phyloP scores from a whole-genome alignment of 441 rosid genomes.

The Aleurites moluccanus region DNA sequence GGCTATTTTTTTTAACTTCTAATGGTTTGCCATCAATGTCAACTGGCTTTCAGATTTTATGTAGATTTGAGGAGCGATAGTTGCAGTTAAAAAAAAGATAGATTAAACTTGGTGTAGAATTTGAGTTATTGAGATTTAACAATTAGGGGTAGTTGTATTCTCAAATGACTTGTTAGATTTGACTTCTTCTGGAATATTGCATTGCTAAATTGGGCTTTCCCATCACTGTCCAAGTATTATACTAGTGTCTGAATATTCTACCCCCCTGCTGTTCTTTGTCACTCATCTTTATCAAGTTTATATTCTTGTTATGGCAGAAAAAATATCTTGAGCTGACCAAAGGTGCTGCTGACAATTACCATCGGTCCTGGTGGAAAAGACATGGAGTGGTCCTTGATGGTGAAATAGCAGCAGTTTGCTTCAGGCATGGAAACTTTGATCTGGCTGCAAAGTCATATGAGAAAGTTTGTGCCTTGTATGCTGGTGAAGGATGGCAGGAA shows the following conservation, averaged over 20 bases:
- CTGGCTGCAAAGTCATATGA: slow-evolving; percentile 97
- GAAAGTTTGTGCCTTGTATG: slow-evolving; percentile 94
- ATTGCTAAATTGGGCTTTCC: neutral
- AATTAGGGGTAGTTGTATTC: neutral
- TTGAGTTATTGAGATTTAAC: neutral
- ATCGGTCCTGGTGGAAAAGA: slow-evolving; percentile 99
- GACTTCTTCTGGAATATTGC: neutral
- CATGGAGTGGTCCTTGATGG: slow-evolving; percentile 99
- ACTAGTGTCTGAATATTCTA: neutral
- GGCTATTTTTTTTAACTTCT: neutral
- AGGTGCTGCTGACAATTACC: slow-evolving; percentile 98
- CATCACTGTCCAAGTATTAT: neutral
- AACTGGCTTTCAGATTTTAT: neutral
- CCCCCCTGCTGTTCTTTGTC: neutral
- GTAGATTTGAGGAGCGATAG: neutral
- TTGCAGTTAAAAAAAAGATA: slow-evolving; percentile 2
- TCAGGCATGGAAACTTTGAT: slow-evolving; percentile 85
- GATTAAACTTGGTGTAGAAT: neutral
- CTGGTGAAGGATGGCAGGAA: slow-evolving; percentile 99
- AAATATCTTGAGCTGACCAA: slow-evolving; percentile 87
- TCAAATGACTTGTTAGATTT: neutral
- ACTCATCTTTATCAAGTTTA: slow-evolving; percentile 17
- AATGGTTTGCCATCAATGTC: neutral
- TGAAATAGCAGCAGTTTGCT: slow-evolving; percentile 96
- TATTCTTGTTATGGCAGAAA: slow-evolving; percentile 57